Evolutionary conservation across 768 basidiomycete genomes (phyloP), one percentile per base, ranked within the genome.

Genomic region (Galerina sulciceps): DNA sequence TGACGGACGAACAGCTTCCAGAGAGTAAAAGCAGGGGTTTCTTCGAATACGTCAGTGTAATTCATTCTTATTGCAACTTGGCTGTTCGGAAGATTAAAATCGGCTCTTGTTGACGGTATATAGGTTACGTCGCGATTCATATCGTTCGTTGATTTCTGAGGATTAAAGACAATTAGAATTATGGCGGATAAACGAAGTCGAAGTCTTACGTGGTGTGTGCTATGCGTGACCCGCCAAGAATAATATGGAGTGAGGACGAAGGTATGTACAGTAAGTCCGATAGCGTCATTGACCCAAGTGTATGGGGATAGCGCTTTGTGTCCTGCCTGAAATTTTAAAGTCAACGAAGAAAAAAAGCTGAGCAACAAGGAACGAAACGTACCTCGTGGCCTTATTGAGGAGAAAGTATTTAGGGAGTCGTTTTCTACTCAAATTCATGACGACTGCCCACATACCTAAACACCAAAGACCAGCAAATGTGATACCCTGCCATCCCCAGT

Each of bases 111-210:
- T 9, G 75, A 74, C 31, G 86, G 87, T 22, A 89, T 78, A 57
- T 84, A 89, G 26, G 89, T 91, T 72, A 92, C 89, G 59, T 93
- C 90, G 10, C 87, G 79, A 53, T 88, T 88, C 62, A 91, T 81
- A 57, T 78, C 71, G 55, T 81, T 79, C 1, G 79, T 81, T 0
- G 76, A 64, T 75, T 80, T 80, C 79, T 80, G 50, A 10, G 13
- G 6, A 17, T 22, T 14, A 41, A 26, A n/a, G 47, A 4, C 37
- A 40, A 47, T 41, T 11, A 51, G 40, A 60, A 20, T 18, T 20
- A 10, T 26, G 8, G 6, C 10, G 36, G 10, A 49, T n/a, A 52
- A 20, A n/a, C 20, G 45, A 20, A 48, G n/a, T 11, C 47, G 37
- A 18, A 51, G 23, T 61, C 74, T 78, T 74, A 91, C 90, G 73